Evolutionary conservation across 192 early-diverging fungal species (phyloP), one percentile per base, ranked within the genome.

Genomic region (Coemansia sp.): DNA sequence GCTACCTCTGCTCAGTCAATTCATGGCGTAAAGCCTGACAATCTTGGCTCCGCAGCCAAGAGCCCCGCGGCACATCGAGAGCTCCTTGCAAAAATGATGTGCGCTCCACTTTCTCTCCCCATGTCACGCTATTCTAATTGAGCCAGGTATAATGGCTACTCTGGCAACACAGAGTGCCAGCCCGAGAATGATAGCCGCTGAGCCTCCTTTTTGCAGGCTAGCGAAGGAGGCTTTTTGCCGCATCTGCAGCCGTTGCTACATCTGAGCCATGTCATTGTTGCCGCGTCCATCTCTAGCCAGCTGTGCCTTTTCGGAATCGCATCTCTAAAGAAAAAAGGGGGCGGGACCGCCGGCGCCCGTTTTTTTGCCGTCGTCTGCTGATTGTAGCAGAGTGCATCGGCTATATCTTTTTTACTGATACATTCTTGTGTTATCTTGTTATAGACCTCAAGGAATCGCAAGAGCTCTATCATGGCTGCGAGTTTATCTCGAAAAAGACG

Each of bases 381-480:
- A n/a, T n/a, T n/a, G n/a, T n/a, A n/a, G n/a, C n/a, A 41, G 4
- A 14, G n/a, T 46, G 43, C 43, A 46, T 46, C 22, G 22, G 21
- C 10, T 24, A 22, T 46, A 46, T 46, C 21, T 21, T 22, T 46
- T 19, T 22, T 53, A 27, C 50, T 53, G 27, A 27, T 17, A 9
- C 4, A 29, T 32, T n/a, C 21, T 9, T 3, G 2, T 48, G 8
- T 9, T 9, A 10, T 34, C 39, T 5, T 17, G 5, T 7, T 69
- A 54, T 80, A 80, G 76, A 80, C 42, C 58, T 80, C 39, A 80
- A 80, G 58, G 76, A 80, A 19, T 73, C 76, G 27, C 76, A 80
- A 56, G 71, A 74, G 64, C 67, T 80, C 35, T 80, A 65, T 39
- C 63, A 74, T 8, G 53, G 60, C 54, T 73, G 70, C 67, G 70